These are phyloP conservation scores for Cystobasidiopsis lactophilus DNA, from an alignment of 768 basidiomycete genomes.

Conservation along the genomic window DNA sequence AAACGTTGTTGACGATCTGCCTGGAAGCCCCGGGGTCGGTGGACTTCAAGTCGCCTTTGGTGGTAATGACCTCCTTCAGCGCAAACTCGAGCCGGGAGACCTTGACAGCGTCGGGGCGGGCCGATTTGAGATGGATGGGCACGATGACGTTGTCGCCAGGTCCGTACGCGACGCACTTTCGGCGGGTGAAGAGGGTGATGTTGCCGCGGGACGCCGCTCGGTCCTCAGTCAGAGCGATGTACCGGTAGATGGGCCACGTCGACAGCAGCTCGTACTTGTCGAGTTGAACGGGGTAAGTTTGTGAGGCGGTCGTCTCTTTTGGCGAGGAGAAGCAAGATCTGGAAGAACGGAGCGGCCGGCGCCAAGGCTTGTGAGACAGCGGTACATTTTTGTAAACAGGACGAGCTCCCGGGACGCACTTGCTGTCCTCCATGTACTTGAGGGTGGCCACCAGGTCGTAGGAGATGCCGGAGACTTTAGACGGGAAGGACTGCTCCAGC, in stretches of 20 bases:
- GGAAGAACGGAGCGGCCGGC: too few species aligned
- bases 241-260: not conserved
- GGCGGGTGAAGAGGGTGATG: not conserved
- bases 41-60: not conserved
- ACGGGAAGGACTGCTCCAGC: too few species aligned
- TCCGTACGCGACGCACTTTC: not conserved
- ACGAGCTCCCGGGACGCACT: too few species aligned
- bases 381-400: too few species aligned
- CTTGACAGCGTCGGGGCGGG: not conserved
- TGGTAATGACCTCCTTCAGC: not conserved
- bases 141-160: not conserved
- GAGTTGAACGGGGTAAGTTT: not conserved
- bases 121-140: not conserved
- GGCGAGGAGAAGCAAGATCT: not conserved
- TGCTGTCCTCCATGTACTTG: not conserved
- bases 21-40: too few species aligned
- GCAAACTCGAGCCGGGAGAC: not conserved
- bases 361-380: too few species aligned
- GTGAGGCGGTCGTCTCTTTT: not conserved
- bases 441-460: not conserved
- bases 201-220: not conserved
- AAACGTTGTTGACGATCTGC: not conserved
- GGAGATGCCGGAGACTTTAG: not conserved
- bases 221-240: not conserved
- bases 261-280: constrained; percentile 1